Evolutionary conservation across 1,284 basidiomycete genomes (phyloP), one percentile per base, ranked within the genome.

Genomic region (Prillingera fragicola): DNA sequence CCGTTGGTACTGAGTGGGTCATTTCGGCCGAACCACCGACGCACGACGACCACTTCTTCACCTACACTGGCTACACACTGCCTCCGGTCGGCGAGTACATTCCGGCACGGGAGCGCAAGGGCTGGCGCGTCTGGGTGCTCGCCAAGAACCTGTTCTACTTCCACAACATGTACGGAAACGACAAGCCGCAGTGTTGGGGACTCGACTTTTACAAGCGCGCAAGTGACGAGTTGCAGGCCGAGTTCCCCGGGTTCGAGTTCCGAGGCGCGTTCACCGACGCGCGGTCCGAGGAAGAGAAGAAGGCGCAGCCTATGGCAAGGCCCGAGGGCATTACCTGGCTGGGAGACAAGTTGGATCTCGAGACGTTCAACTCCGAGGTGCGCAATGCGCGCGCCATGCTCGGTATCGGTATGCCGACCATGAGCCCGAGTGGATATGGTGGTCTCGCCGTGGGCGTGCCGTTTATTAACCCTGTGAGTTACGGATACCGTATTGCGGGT

Each of bases 151-250:
- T n/a, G n/a, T n/a, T n/a, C n/a, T n/a, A n/a, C n/a, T n/a, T n/a
- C n/a, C n/a, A n/a, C n/a, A n/a, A n/a, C n/a, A n/a, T n/a, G n/a
- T 55, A 67, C 1, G 75, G 77, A 56, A 73, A 73, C 40, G 62
- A 1, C 62, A 83, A 6, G 76, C 75, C 32, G 45, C 50, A 1
- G 67, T 5, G n/a, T 7, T 31, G 29, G 29, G n/a, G n/a, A 9
- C 3, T 31, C 29, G 29, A 31, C 7, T 31, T 31, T 17, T 31
- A 15, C 29, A 17, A 31, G 29, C 29, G 29, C n/a, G 29, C 29
- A 8, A 10, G 9, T 17, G 9, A 31, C n/a, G 29, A 31, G n/a
- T 17, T 31, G n/a, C n/a, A 17, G 29, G 5, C n/a, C n/a, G 5
- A 10, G n/a, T 31, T n/a, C n/a, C 29, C 29, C 29, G 29, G 18